phyloP scores from a whole-genome alignment of 2,329 filamentous ascomycete genomes.

The Exophiala sp. region DNA sequence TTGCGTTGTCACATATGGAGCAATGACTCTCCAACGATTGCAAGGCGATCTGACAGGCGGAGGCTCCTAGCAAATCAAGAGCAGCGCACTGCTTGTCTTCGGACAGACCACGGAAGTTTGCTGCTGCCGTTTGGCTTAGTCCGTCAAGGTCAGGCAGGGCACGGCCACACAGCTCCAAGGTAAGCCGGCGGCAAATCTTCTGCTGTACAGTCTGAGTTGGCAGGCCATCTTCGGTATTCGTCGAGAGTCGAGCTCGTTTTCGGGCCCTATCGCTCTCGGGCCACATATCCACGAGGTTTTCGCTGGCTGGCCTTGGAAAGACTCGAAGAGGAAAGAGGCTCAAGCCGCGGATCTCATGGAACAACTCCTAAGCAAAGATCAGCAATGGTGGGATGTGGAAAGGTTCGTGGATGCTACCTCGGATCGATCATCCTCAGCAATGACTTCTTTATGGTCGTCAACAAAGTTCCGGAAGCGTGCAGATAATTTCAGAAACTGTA shows the following conservation, averaged over 20 bases:
- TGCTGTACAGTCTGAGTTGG: conserved; percentile 19
- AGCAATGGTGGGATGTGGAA: neutral
- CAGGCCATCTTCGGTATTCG: conserved; percentile 31
- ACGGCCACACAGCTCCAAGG: conserved; percentile 35
- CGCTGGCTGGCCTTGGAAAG: conserved; percentile 4
- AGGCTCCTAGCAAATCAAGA: conserved; percentile 51
- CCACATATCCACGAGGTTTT: conserved; percentile 9
- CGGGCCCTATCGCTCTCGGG: conserved; percentile 29
- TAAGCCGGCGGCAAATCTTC: conserved; percentile 33
- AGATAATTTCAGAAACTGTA: conserved; percentile 16
- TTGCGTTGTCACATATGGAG: conserved; percentile 35
- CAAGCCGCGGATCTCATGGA: conserved; percentile 11
- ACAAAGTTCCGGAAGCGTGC: conserved; percentile 8
- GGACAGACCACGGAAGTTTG: conserved; percentile 43
- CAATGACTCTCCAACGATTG: conserved; percentile 26
- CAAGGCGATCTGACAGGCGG: conserved; percentile 47
- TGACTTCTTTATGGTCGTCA: conserved; percentile 7
- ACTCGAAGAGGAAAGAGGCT: conserved; percentile 3
- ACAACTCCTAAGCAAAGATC: conserved; percentile 5
- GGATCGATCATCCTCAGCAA: neutral
- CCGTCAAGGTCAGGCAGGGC: conserved; percentile 35
- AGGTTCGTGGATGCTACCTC: conserved; percentile 6
- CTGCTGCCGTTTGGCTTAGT: conserved; percentile 40
- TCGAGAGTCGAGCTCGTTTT: conserved; percentile 36
- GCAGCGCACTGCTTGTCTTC: conserved; percentile 49